These are phyloP conservation scores for Fusarium robinianum DNA, from an alignment of 2,329 filamentous ascomycete species.

Conservation along the genomic window DNA sequence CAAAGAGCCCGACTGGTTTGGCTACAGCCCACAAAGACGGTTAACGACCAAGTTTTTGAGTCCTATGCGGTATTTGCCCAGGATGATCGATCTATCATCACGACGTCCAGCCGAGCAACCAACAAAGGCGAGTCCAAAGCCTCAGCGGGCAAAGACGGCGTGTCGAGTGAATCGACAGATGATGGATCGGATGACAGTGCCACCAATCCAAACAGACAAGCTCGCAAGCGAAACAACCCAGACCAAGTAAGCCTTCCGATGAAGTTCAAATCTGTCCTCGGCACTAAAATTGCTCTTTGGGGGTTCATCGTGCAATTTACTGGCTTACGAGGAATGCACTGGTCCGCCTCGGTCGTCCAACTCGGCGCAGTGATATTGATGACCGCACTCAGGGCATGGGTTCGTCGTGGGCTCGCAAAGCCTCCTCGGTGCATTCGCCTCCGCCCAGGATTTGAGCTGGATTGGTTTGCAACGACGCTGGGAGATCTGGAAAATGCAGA, in stretches of 20 bases:
- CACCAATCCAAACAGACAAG: too few species aligned
- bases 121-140: neutral
- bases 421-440: slow-evolving; percentile 6
- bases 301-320: slow-evolving; percentile 40
- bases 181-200: too few species aligned
- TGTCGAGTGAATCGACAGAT: too few species aligned
- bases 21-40: neutral
- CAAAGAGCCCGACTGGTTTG: neutral
- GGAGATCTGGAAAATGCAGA: neutral
- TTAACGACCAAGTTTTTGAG: neutral
- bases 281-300: slow-evolving; percentile 19
- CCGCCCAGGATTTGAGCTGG: slow-evolving; percentile 30
- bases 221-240: neutral
- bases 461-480: slow-evolving; percentile 32
- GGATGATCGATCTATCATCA: neutral
- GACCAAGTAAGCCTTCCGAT: too few species aligned
- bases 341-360: slow-evolving; percentile 31
- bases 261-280: neutral
- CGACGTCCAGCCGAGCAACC: neutral
- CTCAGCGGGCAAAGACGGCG: neutral
- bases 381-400: slow-evolving; percentile 30
- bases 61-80: neutral
- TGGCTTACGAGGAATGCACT: slow-evolving; percentile 36
- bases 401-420: slow-evolving; percentile 24
- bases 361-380: slow-evolving; percentile 33